phyloP scores from a whole-genome alignment of 2,329 filamentous ascomycete species.

The Teratosphaeria viscida region DNA sequence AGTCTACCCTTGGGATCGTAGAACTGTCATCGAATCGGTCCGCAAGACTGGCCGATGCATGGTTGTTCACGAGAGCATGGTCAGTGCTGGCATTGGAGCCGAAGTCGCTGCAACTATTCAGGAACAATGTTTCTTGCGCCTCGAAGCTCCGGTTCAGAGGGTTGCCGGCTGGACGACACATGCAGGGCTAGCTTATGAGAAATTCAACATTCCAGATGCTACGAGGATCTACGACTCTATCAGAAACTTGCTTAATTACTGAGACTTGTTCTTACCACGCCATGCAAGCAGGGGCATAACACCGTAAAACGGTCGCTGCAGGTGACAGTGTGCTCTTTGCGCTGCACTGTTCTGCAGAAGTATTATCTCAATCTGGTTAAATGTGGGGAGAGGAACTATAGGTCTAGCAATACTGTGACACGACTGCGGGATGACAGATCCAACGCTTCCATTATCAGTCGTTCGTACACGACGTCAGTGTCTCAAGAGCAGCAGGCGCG shows the following conservation, averaged over 20 bases:
- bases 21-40: conserved; percentile 70
- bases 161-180: conserved; percentile 88
- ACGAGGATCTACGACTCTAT: conserved; percentile 51
- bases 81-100: conserved; percentile 79
- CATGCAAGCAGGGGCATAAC: background rate
- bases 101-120: conserved; percentile 84
- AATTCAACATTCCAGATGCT: conserved; percentile 66
- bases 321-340: background rate
- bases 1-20: conserved; percentile 83
- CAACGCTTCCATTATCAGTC: no score
- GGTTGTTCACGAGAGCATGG: conserved; percentile 86
- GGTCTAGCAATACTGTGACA: no score
- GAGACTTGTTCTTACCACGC: background rate
- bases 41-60: conserved; percentile 77
- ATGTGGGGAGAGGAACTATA: no score
- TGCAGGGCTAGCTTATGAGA: conserved; percentile 66
- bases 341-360: background rate
- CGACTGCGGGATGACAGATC: no score
- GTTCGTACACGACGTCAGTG: no score
- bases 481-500: no score
- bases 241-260: conserved; percentile 37
- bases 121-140: conserved; percentile 69
- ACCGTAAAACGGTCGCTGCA: background rate
- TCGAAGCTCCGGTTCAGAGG: conserved; percentile 76
- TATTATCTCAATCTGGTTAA: background rate